Evolutionary conservation across 495 filamentous ascomycete genomes (phyloP).

Genomic region (Penicillium riverlandense): DNA sequence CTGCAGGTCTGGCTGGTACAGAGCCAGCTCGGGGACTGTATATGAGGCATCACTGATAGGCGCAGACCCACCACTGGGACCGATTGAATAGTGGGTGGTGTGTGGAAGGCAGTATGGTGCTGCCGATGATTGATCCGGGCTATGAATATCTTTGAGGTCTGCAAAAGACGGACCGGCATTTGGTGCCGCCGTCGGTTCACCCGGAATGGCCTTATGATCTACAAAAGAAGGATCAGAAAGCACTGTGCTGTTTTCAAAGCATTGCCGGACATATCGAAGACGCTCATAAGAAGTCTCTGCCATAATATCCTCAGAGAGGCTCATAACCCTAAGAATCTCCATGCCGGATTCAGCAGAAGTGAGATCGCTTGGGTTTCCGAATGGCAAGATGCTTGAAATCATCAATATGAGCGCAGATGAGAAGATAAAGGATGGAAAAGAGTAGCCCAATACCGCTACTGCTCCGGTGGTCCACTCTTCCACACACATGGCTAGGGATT

Average conservation of each 20-base stretch:
- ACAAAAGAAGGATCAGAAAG: no score
- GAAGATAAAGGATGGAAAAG: constrained; percentile 31
- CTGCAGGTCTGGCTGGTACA: no score
- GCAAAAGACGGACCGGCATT: no score
- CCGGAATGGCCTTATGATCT: no score
- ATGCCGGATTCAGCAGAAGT: constrained; percentile 23
- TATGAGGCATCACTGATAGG: no score
- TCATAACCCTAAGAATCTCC: constrained; percentile 25
- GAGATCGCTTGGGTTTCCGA: constrained; percentile 19
- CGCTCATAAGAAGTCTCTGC: constrained; percentile 25
- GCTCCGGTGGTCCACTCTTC: constrained; percentile 33
- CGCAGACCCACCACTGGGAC: no score
- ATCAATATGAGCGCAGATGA: constrained; percentile 26
- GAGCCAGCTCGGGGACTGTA: no score
- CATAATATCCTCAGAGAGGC: constrained; percentile 23
- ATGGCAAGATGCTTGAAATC: constrained; percentile 24
- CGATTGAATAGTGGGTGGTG: no score
- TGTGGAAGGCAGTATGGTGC: no score
- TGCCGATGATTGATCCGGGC: no score
- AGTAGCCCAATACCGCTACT: constrained; percentile 27
- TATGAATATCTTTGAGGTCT: no score
- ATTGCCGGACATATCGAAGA: constrained; percentile 16
- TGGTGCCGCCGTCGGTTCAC: no score
- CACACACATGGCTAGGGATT: constrained; percentile 28
- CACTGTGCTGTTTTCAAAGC: constrained; percentile 6